Conservation (phyloP, 176 grass and related monocot species). For the Oryza punctata region DNA sequence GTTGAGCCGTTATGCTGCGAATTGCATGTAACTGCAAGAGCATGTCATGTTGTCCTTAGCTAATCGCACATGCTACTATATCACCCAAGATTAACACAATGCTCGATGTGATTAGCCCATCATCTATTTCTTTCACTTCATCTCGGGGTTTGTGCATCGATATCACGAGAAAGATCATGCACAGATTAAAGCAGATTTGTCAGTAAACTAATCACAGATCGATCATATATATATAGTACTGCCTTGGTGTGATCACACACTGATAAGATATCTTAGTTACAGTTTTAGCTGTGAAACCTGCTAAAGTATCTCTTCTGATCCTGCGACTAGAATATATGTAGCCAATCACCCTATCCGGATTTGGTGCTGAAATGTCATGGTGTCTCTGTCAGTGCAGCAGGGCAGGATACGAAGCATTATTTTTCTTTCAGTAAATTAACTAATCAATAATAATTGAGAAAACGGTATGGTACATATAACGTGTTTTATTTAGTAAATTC, state of each 20-base stretch:
- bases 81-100: not conserved
- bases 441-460: no score
- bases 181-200: not conserved
- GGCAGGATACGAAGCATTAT: not conserved
- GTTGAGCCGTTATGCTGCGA: no score
- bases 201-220: constrained; percentile 26
- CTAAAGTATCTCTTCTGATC: constrained; percentile 33
- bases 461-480: no score
- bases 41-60: not conserved
- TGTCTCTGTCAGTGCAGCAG: constrained; percentile 31
- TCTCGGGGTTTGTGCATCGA: constrained; percentile 2
- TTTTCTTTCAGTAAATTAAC: not conserved
- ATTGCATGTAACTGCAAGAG: not conserved
- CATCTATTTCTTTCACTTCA: constrained; percentile 11
- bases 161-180: constrained; percentile 48
- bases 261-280: not conserved
- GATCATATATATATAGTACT: not conserved
- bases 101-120: not conserved
- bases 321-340: constrained; percentile 23
- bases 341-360: constrained; percentile 29
- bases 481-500: no score
- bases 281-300: not conserved
- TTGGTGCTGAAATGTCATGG: constrained; percentile 43
- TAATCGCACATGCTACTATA: not conserved
- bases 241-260: not conserved